These are phyloP conservation scores for Backusella liffmaniae DNA, from an alignment of 192 early-diverging fungal genomes.

Conservation along the genomic window DNA sequence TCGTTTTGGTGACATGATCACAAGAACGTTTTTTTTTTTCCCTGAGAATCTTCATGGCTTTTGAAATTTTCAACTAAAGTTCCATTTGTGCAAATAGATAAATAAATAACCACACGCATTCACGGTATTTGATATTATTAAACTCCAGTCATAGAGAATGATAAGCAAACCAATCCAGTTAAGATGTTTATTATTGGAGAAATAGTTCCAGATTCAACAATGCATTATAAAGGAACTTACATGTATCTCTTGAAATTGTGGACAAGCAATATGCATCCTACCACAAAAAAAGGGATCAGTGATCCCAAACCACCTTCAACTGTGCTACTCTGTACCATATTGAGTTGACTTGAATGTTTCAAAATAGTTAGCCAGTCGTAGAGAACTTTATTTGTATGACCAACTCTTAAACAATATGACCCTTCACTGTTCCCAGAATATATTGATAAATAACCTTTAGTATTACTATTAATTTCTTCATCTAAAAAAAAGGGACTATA, in stretches of 20 bases:
- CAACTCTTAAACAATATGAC: background rate
- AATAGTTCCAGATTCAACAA: background rate
- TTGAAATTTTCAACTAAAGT: background rate
- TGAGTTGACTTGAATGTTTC: slow-evolving; percentile 2
- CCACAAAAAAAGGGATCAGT: background rate
- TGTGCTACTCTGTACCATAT: slow-evolving; percentile 5
- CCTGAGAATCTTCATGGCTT: background rate
- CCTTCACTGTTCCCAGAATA: slow-evolving; percentile 3
- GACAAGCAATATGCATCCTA: background rate
- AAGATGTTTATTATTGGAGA: background rate
- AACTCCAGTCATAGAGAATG: background rate
- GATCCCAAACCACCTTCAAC: background rate
- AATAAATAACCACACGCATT: background rate
- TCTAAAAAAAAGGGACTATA: background rate
- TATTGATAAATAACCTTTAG: background rate
- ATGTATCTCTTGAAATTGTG: background rate
- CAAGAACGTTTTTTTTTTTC: background rate
- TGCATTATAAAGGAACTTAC: background rate
- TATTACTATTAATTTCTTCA: background rate
- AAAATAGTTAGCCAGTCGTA: background rate
- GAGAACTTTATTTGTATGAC: slow-evolving; percentile 3
- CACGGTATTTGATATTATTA: background rate
- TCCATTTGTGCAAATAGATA: background rate
- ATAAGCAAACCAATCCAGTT: background rate
- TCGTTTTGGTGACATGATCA: background rate